A percentile compares a stretch with the other conserved stretches of the same genome.
These are phyloP conservation scores for Fomitopsis betulina DNA, from an alignment of 1,284 basidiomycete genomes.

Conservation along the genomic window DNA sequence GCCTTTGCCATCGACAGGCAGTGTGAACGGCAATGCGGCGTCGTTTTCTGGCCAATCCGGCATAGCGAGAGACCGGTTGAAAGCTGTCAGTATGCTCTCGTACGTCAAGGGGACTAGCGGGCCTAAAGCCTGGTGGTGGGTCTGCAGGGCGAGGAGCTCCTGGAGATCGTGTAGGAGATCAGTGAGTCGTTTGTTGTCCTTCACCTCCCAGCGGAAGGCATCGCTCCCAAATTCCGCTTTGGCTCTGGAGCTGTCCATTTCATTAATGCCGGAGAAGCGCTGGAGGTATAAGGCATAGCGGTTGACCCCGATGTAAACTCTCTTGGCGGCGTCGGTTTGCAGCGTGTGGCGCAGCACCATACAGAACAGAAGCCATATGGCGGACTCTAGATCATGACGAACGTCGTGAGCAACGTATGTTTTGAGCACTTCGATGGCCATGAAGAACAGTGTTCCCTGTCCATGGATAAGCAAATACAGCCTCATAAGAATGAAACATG, in stretches of 20 bases:
- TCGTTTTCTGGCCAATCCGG: background rate
- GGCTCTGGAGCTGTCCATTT: background rate
- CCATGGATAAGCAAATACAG: background rate
- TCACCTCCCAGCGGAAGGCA: background rate
- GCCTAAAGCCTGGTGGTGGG: background rate
- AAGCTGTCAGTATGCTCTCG: background rate
- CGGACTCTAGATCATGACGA: background rate
- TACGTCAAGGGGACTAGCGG: background rate
- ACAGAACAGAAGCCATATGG: background rate
- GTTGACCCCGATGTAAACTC: too few species aligned
- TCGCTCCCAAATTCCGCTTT: background rate
- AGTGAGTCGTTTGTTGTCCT: background rate
- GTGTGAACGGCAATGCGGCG: background rate
- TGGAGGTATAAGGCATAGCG: background rate
- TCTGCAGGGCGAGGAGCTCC: background rate
- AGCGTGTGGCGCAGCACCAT: background rate
- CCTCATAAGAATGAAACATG: too few species aligned
- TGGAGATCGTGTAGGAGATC: background rate
- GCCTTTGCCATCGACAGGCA: background rate
- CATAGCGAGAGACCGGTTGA: background rate
- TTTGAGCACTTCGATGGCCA: background rate
- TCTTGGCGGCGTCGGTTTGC: too few species aligned
- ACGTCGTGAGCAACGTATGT: background rate
- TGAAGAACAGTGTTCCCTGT: background rate
- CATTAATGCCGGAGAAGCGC: background rate